These are phyloP conservation scores for Cystofilobasidium ferigula DNA, from an alignment of 768 basidiomycete genomes.

Conservation along the genomic window DNA sequence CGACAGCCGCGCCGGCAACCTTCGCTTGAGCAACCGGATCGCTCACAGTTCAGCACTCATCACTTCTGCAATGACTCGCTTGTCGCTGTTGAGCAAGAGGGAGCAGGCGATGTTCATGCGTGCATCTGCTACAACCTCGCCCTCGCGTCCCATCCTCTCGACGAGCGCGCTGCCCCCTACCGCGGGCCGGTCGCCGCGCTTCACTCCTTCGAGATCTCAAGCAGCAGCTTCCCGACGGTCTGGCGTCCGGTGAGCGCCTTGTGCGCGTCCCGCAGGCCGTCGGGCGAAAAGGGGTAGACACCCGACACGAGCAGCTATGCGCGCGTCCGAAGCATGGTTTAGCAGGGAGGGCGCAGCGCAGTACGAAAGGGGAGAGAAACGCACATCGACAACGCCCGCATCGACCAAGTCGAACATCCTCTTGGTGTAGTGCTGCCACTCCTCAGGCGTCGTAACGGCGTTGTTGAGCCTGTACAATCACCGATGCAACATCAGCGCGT, in stretches of 20 bases:
- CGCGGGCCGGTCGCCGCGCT: too few relatives aligned
- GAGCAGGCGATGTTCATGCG: too few relatives aligned
- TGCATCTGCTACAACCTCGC: too few relatives aligned
- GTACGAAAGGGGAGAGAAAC: background rate
- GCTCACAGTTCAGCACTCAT: too few relatives aligned
- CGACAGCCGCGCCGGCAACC: too few relatives aligned
- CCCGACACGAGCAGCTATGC: conserved; percentile 45
- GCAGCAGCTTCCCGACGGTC: conserved; percentile 73
- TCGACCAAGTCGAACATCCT: conserved; percentile 55
- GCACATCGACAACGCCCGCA: conserved; percentile 53
- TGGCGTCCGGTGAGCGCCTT: conserved; percentile 62
- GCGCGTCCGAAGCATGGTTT: background rate
- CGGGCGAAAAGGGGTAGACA: conserved; percentile 72
- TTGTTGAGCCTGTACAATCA: conserved; percentile 17
- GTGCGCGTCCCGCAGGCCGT: conserved; percentile 68
- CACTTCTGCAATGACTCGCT: too few relatives aligned
- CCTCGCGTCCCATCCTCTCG: too few relatives aligned
- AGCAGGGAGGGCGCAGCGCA: conserved; percentile 2
- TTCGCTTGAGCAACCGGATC: too few relatives aligned
- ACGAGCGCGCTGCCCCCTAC: too few relatives aligned
- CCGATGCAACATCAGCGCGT: background rate
- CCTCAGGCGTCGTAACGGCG: conserved; percentile 51
- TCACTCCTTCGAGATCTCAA: conserved; percentile 48
- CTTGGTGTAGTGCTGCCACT: conserved; percentile 54
- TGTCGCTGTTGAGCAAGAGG: too few relatives aligned